phyloP scores from a whole-genome alignment of 2,329 filamentous ascomycete species.

The Colletotrichum sp. region DNA sequence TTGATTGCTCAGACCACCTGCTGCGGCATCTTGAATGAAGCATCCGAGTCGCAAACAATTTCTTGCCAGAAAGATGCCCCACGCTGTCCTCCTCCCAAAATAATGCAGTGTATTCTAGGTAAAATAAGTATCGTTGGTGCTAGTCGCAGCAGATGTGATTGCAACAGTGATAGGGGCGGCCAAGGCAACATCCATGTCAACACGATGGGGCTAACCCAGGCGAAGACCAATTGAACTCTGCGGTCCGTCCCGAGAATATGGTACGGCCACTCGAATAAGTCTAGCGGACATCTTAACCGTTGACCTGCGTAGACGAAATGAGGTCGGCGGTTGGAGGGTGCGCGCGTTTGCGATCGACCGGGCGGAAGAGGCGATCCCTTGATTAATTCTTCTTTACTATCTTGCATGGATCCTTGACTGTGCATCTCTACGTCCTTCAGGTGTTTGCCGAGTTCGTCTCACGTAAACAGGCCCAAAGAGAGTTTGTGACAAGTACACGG shows the following conservation, averaged over 20 bases:
- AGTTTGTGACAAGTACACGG: not conserved
- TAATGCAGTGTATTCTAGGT: not conserved
- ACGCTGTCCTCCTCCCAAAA: not conserved
- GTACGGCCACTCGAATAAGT: not conserved
- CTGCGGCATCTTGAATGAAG: not conserved
- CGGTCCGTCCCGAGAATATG: not conserved
- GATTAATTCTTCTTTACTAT: not conserved
- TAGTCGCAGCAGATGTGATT: not conserved
- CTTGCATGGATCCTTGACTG: not conserved
- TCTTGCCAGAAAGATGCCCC: accelerated
- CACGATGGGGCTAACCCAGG: not conserved
- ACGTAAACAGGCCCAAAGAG: not conserved
- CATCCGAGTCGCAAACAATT: not conserved
- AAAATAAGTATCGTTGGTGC: not conserved
- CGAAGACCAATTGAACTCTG: not conserved
- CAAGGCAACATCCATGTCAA: not conserved
- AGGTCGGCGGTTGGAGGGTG: not conserved
- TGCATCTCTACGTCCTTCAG: accelerated
- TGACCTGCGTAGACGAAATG: not conserved
- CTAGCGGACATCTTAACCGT: not conserved
- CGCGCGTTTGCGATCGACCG: not conserved
- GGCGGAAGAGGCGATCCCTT: not conserved
- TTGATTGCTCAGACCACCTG: not conserved
- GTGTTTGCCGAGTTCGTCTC: not conserved
- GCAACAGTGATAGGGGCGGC: not conserved